Percentiles rank a stretch among this genome's conserved stretches.
Evolutionary conservation across 2,329 filamentous ascomycete species (phyloP).

Genomic region (Pseudogymnoascus sp.): DNA sequence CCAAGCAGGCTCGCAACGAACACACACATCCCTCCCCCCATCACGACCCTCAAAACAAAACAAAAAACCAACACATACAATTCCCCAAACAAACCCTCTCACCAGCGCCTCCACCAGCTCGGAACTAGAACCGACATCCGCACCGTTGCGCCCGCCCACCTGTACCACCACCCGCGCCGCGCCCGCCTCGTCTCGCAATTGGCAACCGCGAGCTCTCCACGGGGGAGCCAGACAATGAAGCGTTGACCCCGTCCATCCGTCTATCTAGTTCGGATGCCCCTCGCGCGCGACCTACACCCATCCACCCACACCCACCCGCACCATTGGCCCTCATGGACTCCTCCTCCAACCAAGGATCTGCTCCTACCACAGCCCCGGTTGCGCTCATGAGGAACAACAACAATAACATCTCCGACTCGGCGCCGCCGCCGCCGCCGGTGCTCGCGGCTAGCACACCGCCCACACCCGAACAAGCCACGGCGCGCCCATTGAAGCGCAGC

Average conservation of each 20-base stretch:
- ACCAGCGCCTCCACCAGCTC: not conserved
- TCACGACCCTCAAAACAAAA: not conserved
- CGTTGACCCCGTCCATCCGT: not conserved
- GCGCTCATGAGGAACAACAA: conserved; percentile 17
- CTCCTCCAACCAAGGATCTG: conserved; percentile 23
- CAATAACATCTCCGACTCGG: conserved; percentile 13
- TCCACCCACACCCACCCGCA: not conserved
- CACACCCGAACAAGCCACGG: conserved; percentile 17
- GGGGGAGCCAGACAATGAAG: not conserved
- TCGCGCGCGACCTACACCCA: not conserved
- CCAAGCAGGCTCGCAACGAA: not conserved
- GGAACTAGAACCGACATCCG: not conserved
- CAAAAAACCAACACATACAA: not conserved
- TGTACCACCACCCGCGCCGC: not conserved
- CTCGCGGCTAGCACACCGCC: conserved; percentile 11
- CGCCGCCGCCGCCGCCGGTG: conserved; percentile 13
- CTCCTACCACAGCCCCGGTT: conserved; percentile 16
- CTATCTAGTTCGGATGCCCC: not conserved
- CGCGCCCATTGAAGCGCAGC: conserved; percentile 25
- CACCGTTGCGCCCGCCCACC: not conserved
- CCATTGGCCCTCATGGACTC: conserved; percentile 23
- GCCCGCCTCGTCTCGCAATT: not conserved
- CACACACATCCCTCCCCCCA: not conserved
- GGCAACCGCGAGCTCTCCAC: not conserved
- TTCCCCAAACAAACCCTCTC: not conserved